Evolutionary conservation across 805 yeast genomes (phyloP), one percentile per base, ranked within the genome.

Genomic region (Metschnikowia reukaufii): DNA sequence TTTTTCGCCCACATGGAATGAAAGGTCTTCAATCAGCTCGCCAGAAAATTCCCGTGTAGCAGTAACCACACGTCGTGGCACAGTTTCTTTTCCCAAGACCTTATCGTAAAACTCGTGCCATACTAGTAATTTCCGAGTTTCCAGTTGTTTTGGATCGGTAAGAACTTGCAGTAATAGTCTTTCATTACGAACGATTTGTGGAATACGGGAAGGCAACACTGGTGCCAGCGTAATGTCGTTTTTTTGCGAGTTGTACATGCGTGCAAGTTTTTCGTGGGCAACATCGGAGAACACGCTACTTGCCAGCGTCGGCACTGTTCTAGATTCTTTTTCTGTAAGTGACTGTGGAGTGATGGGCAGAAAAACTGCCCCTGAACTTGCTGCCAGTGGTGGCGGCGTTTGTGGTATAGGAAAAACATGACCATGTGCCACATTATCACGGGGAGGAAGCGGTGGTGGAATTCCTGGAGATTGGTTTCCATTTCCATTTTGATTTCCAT

Each of bases 211-310:
- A 0, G 57, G 32, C 20, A 21, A 48, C 1, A 66, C 49, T 3
- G 76, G 76, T 13, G 69, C 64, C 15, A 34, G 44, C 4, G 52
- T 56, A 41, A 70, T 68, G 5, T 62, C 62, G 48, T 71, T 71
- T 47, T 72, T 72, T 36, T 60, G 52, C 7, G 55, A 44, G 51
- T 71, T 72, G 48, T 69, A 71, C 12, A 68, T 37, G 35, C 57
- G 62, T 10, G 50, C 42, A 33, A 70, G 50, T 27, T 57, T 54
- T 10, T 35, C 56, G 44, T 37, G 57, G 57, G 30, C 58, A 45
- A 12, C 42, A 25, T 41, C 31, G 20, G 39, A 32, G 15, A 41
- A 36, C 17, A 32, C 20, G 39, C 17, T 42, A 18, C 12, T 25
- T 25, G 29, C 37, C 18, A 45, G 30, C 25, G 49, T 32, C 13